Base-by-base conservation (phyloP, 169 alveolate genomes). In the Plasmodium adleri region DNA sequence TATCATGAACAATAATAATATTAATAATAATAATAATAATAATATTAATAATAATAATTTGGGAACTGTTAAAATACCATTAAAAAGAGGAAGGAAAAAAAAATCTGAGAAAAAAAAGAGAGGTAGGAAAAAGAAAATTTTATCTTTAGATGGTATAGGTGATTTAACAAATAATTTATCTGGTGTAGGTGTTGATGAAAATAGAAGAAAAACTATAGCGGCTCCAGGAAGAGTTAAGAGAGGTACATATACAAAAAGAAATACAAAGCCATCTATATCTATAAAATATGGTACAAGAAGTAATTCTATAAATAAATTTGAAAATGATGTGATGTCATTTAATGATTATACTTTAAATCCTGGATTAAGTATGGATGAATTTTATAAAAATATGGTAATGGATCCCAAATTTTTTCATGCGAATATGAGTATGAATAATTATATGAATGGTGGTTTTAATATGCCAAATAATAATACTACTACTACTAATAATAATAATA, bases 91-190 rank as follows among this genome's bases (percentile, higher is more conserved):
- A 13, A 63, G 92, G 15, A 86, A 86, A 54, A 86, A 86, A 63
- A 86, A 86, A 71, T 86, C 92, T 0, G 92, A 86, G 54, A 86
- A 86, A n/a, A 86, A 86, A 26, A 86, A 86, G 22, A 71, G 92
- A 59, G 92, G 92, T 15, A 50, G 92, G 6, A 86, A 86, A 56
- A 86, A 72, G 32, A 86, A 86, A 56, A 62, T 86, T 22, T 4
- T 72, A 0, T 15, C 50, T 0, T 74, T 66, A 32, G 88, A 39
- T 20, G 73, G 24, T 12, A 17, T 2, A 6, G 78, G 78, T 12
- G 47, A 39, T 6, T 0, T 39, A 39, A 9, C 10, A 39, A 39
- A 39, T 39, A 39, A 39, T 39, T 39, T 39, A 39, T 5, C 10
- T 6, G 9, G 10, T 1, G 5, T 39, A 39, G 54, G 71, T 8